phyloP scores from a whole-genome alignment of 176 grass and related monocot species.

The Eremochloa ophiuroides region DNA sequence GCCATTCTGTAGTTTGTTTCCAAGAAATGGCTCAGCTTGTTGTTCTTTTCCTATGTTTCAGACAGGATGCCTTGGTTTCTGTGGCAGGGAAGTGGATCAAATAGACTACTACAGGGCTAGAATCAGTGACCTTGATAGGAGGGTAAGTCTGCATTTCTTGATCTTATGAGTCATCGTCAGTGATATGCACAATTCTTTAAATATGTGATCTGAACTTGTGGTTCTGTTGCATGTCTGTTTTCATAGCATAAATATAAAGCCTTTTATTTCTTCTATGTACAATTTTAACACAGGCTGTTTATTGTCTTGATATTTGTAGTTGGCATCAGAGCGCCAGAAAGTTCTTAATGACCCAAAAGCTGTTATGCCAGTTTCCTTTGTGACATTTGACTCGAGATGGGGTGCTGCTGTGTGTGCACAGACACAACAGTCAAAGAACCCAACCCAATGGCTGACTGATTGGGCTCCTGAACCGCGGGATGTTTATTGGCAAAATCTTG shows the following conservation, averaged over 20 bases:
- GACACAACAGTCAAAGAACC: constrained; percentile 95
- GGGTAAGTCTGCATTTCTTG: constrained; percentile 31
- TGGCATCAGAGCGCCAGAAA: constrained; percentile 67
- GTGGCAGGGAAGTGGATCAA: constrained; percentile 61
- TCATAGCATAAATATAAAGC: background rate
- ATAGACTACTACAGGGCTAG: constrained; percentile 64
- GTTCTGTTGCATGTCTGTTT: background rate
- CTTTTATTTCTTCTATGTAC: background rate
- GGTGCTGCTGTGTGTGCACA: constrained; percentile 94
- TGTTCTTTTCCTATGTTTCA: constrained; percentile 39
- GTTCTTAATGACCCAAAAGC: constrained; percentile 85
- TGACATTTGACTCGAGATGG: constrained; percentile 97
- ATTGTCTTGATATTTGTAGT: constrained; percentile 45
- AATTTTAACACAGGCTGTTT: background rate
- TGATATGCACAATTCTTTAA: background rate
- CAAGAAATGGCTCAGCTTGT: background rate
- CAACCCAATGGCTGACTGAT: constrained; percentile 80
- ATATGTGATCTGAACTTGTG: background rate
- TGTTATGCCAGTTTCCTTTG: constrained; percentile 93
- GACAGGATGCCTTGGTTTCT: constrained; percentile 79
- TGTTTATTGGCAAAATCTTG: constrained; percentile 91
- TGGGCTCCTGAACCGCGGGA: constrained; percentile 98
- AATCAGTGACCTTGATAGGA: constrained; percentile 66
- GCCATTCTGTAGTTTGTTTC: background rate
- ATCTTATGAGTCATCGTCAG: background rate